Percentiles rank a stretch among this genome's conserved stretches.
phyloP scores from a whole-genome alignment of 2,329 filamentous ascomycete species.

The Nigrospora osmanthi region DNA sequence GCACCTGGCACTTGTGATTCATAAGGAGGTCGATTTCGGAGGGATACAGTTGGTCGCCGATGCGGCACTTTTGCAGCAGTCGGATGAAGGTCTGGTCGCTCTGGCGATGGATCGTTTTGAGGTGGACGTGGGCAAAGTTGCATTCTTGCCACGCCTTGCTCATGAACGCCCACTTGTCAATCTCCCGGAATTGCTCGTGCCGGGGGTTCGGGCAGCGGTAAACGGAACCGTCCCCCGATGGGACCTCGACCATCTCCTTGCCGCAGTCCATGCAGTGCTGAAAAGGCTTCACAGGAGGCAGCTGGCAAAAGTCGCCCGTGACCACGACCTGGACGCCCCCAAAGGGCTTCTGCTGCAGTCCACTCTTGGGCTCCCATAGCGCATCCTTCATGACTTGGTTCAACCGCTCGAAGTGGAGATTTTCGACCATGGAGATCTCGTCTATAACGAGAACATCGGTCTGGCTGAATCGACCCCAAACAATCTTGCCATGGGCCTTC shows the following conservation, averaged over 20 bases:
- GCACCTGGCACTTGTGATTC: slow-evolving; percentile 31
- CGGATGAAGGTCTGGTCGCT: slow-evolving; percentile 42
- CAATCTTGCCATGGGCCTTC: slow-evolving; percentile 20
- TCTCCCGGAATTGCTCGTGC: slow-evolving; percentile 25
- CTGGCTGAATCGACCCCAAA: slow-evolving; percentile 25
- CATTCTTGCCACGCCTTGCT: slow-evolving; percentile 47
- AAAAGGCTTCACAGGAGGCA: slow-evolving; percentile 53
- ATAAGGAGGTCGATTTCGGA: slow-evolving; percentile 34
- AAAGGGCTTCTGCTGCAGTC: slow-evolving; percentile 15
- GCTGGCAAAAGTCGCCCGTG: slow-evolving; percentile 53
- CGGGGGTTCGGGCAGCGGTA: slow-evolving; percentile 26
- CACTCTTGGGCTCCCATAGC: slow-evolving; percentile 6
- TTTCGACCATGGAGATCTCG: slow-evolving; percentile 60
- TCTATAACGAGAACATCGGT: slow-evolving; percentile 55
- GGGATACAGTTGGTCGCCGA: slow-evolving; percentile 29
- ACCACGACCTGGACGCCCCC: slow-evolving; percentile 47
- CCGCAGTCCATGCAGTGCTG: slow-evolving; percentile 42
- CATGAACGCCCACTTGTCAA: slow-evolving; percentile 54
- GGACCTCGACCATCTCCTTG: slow-evolving; percentile 15
- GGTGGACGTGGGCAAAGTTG: slow-evolving; percentile 42
- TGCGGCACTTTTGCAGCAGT: slow-evolving; percentile 46
- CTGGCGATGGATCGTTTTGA: slow-evolving; percentile 50
- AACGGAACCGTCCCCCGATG: slow-evolving; percentile 7
- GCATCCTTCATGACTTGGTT: slow-evolving; percentile 36
- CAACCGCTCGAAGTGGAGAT: slow-evolving; percentile 41